Conservation (phyloP, 2,329 filamentous ascomycete genomes). For the Eutypella sp. region DNA sequence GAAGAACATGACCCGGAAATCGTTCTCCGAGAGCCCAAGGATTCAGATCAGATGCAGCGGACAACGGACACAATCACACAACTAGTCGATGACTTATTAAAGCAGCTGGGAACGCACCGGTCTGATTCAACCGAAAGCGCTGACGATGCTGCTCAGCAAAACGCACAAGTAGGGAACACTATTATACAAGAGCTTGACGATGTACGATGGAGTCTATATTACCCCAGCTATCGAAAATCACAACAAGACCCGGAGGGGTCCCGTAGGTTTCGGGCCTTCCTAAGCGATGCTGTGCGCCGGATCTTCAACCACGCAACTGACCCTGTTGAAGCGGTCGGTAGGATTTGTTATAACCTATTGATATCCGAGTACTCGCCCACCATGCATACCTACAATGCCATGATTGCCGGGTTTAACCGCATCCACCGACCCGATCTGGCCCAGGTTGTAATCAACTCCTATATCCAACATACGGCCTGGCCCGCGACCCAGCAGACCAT, state of each 20-base stretch:
- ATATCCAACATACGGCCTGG: conserved; percentile 39
- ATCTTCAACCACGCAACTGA: conserved; percentile 19
- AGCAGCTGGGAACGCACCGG: background rate
- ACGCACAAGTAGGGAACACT: background rate
- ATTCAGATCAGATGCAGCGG: conserved; percentile 7
- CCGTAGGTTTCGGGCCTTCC: conserved; percentile 10
- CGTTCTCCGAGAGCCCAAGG: conserved; percentile 17
- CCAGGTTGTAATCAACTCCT: conserved; percentile 47
- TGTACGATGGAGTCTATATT: conserved; percentile 9
- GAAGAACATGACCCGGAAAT: conserved; percentile 17
- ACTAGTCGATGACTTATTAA: conserved; percentile 16
- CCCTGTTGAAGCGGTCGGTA: conserved; percentile 29
- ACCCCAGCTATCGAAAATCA: conserved; percentile 20
- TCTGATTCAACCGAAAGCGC: conserved; percentile 6
- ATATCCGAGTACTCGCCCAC: conserved; percentile 56
- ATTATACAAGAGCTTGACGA: conserved; percentile 15
- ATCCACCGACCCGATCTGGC: conserved; percentile 45
- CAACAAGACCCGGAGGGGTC: conserved; percentile 6
- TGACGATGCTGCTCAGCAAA: background rate
- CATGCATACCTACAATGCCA: conserved; percentile 64
- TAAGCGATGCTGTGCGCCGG: conserved; percentile 22
- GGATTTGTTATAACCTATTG: conserved; percentile 63
- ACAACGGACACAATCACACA: conserved; percentile 13
- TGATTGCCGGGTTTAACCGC: conserved; percentile 61
- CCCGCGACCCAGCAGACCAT: conserved; percentile 45